Evolutionary conservation across 2,329 filamentous ascomycete species (phyloP), one percentile per base, ranked within the genome.

Genomic region (Talaromyces verruculosus): DNA sequence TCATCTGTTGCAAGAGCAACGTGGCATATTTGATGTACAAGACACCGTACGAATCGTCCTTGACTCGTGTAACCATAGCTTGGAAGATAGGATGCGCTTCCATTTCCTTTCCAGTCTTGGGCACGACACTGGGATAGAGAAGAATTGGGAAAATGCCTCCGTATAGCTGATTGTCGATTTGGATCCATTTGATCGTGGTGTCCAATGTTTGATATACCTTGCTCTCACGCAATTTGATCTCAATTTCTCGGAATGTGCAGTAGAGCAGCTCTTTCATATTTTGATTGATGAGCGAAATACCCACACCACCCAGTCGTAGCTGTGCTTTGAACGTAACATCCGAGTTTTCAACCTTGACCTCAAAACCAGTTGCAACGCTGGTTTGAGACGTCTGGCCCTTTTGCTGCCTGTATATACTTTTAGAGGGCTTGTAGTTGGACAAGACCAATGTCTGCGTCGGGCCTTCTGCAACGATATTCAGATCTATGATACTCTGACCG

Each of bases 11-110:
- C 55, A 99, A 82, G 37, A 99, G 82, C 55, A 99, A 79, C 0
- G 94, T 97, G 25, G 95, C 94, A 77, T 99, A 99, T 78, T 99
- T 99, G 84, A 99, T 93, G 79, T 99, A 99, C 10, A 97, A 83
- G 25, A 99, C 95, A 72, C 95, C 95, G 74, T 98, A 99, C 0
- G 93, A 97, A 74, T 99, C 94, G 73, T 99, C 95, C 81, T 99
- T 99, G 76, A 99, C 94, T 35, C 93, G 87, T 11, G 94, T 97
- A 64, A 97, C 84, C 84, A 93, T 94, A 15, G 89, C 89, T 73
- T 97, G 93, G 75, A 99, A 87, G 63, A 96, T 98, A 0, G 95
- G 95, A 79, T 98, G 95, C 0, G 93, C 90, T 69, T 98, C 95
- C 75, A 97, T 95, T 78, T 99, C 95, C 74, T 95, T 93, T 41